phyloP scores from a whole-genome alignment of 1,284 basidiomycete genomes.

The Uromyces viciae-fabae region DNA sequence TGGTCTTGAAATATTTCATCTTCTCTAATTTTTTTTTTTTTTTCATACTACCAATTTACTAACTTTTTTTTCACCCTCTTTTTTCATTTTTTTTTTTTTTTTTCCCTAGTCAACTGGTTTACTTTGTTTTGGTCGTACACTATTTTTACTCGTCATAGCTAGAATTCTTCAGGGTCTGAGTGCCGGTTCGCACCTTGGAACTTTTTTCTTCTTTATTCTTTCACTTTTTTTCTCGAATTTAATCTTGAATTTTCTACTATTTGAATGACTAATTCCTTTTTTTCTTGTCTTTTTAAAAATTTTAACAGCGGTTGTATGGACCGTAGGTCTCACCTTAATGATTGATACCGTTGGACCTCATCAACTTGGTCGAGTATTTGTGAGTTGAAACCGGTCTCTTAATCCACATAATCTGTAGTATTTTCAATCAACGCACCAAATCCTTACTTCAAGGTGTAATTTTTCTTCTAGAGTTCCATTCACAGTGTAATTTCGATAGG shows the following conservation, averaged over 20 bases:
- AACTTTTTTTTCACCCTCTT: not conserved
- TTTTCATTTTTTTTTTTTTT: not conserved
- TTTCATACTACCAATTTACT: not conserved
- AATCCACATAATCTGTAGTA: not conserved
- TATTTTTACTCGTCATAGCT: conserved; percentile 16
- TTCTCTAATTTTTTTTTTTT: not conserved
- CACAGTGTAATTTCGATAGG: conserved; percentile 26
- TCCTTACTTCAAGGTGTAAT: no score
- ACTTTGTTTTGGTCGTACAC: conserved; percentile 30
- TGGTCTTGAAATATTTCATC: not conserved
- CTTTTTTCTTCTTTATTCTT: not conserved
- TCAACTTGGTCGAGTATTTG: conserved; percentile 34
- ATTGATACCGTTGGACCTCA: conserved; percentile 19
- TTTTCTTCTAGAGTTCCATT: conserved; percentile 34
- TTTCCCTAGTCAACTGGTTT: conserved; percentile 23
- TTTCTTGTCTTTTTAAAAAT: not conserved
- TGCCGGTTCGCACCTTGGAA: conserved; percentile 12
- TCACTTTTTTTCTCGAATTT: not conserved
- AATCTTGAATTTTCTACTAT: not conserved
- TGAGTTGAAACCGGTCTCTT: not conserved
- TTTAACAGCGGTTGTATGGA: conserved; percentile 42
- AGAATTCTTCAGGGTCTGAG: conserved; percentile 39
- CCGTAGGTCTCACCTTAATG: conserved; percentile 40
- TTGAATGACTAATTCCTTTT: not conserved
- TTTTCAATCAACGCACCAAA: no score